Evolutionary conservation across 768 basidiomycete species (phyloP).

Genomic region (Saitozyma podzolica): DNA sequence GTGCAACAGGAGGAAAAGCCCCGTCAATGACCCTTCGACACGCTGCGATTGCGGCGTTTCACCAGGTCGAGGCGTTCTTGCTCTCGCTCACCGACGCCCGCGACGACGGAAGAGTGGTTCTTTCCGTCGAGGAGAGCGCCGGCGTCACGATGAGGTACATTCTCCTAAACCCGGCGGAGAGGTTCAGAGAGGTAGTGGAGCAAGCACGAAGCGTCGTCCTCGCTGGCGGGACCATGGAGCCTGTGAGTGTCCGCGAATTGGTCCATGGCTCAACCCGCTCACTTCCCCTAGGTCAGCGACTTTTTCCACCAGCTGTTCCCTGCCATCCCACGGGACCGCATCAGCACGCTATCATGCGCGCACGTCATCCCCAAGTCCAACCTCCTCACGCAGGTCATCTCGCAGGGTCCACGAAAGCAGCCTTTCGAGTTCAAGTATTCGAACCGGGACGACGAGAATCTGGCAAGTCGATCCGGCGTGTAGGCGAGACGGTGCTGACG

Average conservation of each 20-base stretch:
- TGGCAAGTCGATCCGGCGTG: constrained; percentile 57
- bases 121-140: constrained; percentile 55
- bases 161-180: constrained; percentile 83
- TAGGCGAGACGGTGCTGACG: constrained; percentile 2
- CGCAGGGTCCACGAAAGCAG: constrained; percentile 70
- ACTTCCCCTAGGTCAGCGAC: constrained; percentile 72
- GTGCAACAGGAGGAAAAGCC: constrained; percentile 1
- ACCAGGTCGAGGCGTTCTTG: constrained; percentile 74
- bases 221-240: constrained; percentile 98
- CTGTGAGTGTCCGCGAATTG: constrained; percentile 58
- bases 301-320: constrained; percentile 78
- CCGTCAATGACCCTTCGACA: constrained; percentile 23
- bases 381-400: constrained; percentile 71
- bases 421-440: constrained; percentile 79
- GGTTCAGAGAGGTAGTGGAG: constrained; percentile 80
- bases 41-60: constrained; percentile 69
- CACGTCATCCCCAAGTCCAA: constrained; percentile 85
- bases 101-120: constrained; percentile 75
- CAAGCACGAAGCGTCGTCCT: constrained; percentile 79
- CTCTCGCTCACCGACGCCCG: constrained; percentile 74
- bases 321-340: constrained; percentile 61
- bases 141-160: constrained; percentile 78
- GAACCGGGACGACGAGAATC: constrained; percentile 65
- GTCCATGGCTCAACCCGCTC: neutral
- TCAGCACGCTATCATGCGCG: constrained; percentile 84